These are phyloP conservation scores for Arabis hirsuta DNA, from an alignment of 345 rosid genomes.

Conservation along the genomic window DNA sequence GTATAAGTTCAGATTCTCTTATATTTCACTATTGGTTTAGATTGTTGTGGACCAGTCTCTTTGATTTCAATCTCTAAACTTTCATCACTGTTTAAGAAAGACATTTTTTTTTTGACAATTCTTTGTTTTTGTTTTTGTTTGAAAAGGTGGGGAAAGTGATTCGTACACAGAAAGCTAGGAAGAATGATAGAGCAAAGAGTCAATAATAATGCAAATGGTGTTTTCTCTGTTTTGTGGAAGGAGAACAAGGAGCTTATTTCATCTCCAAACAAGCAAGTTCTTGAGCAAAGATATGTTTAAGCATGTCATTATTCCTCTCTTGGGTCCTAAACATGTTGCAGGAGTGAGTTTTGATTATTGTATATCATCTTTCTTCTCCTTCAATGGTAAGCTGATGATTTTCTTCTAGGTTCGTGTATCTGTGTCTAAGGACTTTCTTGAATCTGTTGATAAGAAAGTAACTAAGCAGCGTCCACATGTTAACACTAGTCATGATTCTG, in stretches of 20 bases:
- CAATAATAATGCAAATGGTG: slow-evolving; percentile 33
- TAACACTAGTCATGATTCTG: slow-evolving; percentile 57
- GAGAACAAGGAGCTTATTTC: slow-evolving; percentile 50
- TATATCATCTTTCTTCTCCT: too few relatives aligned
- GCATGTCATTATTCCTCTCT: slow-evolving; percentile 68
- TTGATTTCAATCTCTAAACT: too few relatives aligned
- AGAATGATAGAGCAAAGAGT: slow-evolving; percentile 40
- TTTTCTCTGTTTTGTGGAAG: slow-evolving; percentile 57
- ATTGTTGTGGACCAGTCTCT: too few relatives aligned
- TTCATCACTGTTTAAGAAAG: too few relatives aligned
- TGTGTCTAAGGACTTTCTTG: slow-evolving; percentile 66
- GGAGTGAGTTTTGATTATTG: slow-evolving; percentile 54
- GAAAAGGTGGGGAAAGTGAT: slow-evolving; percentile 65
- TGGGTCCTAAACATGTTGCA: slow-evolving; percentile 68
- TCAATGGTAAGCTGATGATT: slow-evolving; percentile 2
- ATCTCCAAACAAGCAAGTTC: slow-evolving; percentile 49
- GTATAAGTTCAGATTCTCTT: too few relatives aligned
- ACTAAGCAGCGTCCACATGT: slow-evolving; percentile 65
- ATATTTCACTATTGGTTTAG: too few relatives aligned
- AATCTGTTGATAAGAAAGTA: slow-evolving; percentile 64
- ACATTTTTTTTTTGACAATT: too few relatives aligned
- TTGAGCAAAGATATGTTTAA: slow-evolving; percentile 58
- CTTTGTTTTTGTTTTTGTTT: too few relatives aligned
- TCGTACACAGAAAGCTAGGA: slow-evolving; percentile 63
- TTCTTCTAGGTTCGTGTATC: slow-evolving; percentile 51